A percentile compares a stretch with the other conserved stretches of the same genome.
These are phyloP conservation scores for Jacaranda mimosifolia DNA, from an alignment of 257 asterid species.

Conservation along the genomic window DNA sequence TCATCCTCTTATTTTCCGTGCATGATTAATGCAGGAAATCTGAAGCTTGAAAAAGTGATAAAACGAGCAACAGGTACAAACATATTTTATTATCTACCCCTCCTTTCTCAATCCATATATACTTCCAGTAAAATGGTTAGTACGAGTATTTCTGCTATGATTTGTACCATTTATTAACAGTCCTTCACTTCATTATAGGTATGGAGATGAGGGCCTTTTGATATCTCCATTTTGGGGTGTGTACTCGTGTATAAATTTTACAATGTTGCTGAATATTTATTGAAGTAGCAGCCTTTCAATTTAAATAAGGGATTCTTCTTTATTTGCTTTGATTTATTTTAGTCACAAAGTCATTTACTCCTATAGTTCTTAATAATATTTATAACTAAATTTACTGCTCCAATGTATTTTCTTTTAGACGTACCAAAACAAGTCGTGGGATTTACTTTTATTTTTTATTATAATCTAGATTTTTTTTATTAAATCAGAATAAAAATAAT, in stretches of 20 bases:
- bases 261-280: neutral
- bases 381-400: no score
- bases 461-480: no score
- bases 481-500: no score
- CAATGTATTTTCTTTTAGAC: no score
- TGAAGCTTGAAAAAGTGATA: slow-evolving; percentile 14
- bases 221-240: slow-evolving; percentile 24
- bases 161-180: slow-evolving; percentile 14
- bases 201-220: slow-evolving; percentile 31
- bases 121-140: slow-evolving; percentile 29
- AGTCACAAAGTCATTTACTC: no score
- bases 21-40: slow-evolving; percentile 23
- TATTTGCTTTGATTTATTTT: neutral
- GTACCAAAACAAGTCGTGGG: no score
- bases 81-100: neutral
- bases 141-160: slow-evolving; percentile 1
- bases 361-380: no score
- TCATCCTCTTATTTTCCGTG: neutral
- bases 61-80: neutral
- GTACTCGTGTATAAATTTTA: slow-evolving; percentile 23
- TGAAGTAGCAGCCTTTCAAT: neutral
- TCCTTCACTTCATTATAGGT: slow-evolving; percentile 34
- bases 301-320: neutral
- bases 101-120: neutral
- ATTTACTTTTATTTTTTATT: no score